phyloP scores from a whole-genome alignment of 1,139 yeast genomes.

The Yamadazyma dendronema region DNA sequence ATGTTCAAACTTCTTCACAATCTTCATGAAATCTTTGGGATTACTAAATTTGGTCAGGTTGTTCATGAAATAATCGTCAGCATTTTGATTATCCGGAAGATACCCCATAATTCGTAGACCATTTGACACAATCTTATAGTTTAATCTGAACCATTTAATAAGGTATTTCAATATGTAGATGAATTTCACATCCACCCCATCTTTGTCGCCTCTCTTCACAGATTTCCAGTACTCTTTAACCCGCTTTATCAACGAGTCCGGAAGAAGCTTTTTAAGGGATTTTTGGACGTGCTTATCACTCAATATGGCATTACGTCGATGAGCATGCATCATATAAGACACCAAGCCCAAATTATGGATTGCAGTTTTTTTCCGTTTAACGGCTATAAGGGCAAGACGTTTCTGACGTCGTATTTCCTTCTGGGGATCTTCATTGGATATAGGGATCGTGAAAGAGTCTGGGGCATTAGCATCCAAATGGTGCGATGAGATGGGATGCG shows the following conservation, averaged over 20 bases:
- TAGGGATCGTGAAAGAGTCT: conserved; percentile 4
- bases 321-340: conserved; percentile 25
- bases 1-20: conserved; percentile 28
- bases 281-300: conserved; percentile 21
- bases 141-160: conserved; percentile 39
- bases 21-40: conserved; percentile 15
- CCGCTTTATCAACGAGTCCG: conserved; percentile 20
- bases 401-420: background rate
- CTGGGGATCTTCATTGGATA: background rate
- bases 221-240: conserved; percentile 18
- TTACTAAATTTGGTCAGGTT: conserved; percentile 16
- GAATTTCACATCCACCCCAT: conserved; percentile 21
- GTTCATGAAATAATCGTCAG: conserved; percentile 21
- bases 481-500: background rate
- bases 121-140: conserved; percentile 31
- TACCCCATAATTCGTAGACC: conserved; percentile 38
- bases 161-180: conserved; percentile 34
- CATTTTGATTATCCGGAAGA: conserved; percentile 7
- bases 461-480: no score
- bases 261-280: conserved; percentile 26
- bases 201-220: conserved; percentile 9
- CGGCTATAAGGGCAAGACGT: conserved; percentile 3
- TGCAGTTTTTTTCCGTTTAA: conserved; percentile 13
- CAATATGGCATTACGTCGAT: conserved; percentile 24
- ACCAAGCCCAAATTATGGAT: conserved; percentile 28